Evolutionary conservation across 495 filamentous ascomycete genomes (phyloP).

Genomic region (Annulohypoxylon nitens): DNA sequence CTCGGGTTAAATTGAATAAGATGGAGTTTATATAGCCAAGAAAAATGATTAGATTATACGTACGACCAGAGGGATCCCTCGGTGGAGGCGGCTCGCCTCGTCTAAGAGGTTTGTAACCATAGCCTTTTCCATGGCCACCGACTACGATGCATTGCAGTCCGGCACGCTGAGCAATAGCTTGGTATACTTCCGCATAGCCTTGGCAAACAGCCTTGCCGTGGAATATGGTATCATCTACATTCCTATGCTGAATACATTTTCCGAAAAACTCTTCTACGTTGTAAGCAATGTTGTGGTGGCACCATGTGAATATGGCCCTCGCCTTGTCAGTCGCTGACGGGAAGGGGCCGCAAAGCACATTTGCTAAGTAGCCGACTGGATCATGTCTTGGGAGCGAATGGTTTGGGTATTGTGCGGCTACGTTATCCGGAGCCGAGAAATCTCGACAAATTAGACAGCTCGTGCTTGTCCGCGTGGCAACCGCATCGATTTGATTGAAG

Average conservation of each 20-base stretch:
- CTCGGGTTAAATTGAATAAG: neutral
- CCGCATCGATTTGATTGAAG: constrained; percentile 57
- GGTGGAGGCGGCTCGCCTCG: constrained; percentile 71
- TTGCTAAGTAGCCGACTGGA: constrained; percentile 75
- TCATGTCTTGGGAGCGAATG: constrained; percentile 74
- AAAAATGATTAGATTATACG: constrained; percentile 9
- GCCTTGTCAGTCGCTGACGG: constrained; percentile 88
- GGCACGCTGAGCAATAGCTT: constrained; percentile 76
- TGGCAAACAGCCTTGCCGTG: constrained; percentile 88
- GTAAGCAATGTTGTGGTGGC: constrained; percentile 93
- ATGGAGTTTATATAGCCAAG: neutral
- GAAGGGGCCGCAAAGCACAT: constrained; percentile 83
- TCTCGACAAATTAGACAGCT: constrained; percentile 86
- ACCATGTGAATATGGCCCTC: constrained; percentile 91
- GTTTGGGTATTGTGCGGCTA: constrained; percentile 82
- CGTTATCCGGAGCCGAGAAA: constrained; percentile 82
- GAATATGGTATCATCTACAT: constrained; percentile 74
- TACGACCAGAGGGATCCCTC: constrained; percentile 60
- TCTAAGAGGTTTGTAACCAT: constrained; percentile 69
- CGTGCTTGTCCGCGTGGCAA: constrained; percentile 49
- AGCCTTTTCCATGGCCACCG: constrained; percentile 89
- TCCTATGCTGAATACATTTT: constrained; percentile 71
- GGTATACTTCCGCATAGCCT: constrained; percentile 89
- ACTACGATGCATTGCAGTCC: constrained; percentile 80
- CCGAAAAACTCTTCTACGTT: constrained; percentile 82